Conservation (phyloP, 2,329 filamentous ascomycete genomes). For the Chaetomium olivaceum region DNA sequence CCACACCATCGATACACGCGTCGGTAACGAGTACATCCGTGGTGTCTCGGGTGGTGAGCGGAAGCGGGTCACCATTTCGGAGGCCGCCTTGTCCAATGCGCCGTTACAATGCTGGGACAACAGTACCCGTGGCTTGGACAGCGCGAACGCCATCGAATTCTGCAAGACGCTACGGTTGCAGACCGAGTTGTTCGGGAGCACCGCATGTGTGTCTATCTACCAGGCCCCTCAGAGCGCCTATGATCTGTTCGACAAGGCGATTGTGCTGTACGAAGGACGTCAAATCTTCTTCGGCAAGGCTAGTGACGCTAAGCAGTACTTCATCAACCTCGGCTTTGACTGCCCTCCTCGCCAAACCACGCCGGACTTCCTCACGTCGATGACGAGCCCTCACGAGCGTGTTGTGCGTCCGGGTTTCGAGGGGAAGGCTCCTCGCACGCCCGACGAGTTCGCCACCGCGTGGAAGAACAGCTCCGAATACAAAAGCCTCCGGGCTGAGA, state of each 20-base stretch:
- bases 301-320: conserved; percentile 63
- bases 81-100: conserved; percentile 59
- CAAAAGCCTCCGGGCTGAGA: conserved; percentile 53
- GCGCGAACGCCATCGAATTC: conserved; percentile 74
- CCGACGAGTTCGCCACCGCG: conserved; percentile 60
- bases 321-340: conserved; percentile 66
- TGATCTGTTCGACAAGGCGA: conserved; percentile 62
- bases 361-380: conserved; percentile 71
- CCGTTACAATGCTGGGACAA: conserved; percentile 71
- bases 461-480: conserved; percentile 60
- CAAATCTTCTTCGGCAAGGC: conserved; percentile 65
- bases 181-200: conserved; percentile 66
- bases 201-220: conserved; percentile 72
- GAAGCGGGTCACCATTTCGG: conserved; percentile 65
- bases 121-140: conserved; percentile 72
- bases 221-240: conserved; percentile 67
- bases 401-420: conserved; percentile 57
- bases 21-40: conserved; percentile 74
- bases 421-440: conserved; percentile 57
- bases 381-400: conserved; percentile 62
- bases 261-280: conserved; percentile 60
- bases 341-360: conserved; percentile 67
- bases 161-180: conserved; percentile 68
- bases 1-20: conserved; percentile 70
- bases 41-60: conserved; percentile 75